Evolutionary conservation across 176 grass and related monocot genomes (phyloP), one percentile per base, ranked within the genome.

Genomic region (Chloris gayana): DNA sequence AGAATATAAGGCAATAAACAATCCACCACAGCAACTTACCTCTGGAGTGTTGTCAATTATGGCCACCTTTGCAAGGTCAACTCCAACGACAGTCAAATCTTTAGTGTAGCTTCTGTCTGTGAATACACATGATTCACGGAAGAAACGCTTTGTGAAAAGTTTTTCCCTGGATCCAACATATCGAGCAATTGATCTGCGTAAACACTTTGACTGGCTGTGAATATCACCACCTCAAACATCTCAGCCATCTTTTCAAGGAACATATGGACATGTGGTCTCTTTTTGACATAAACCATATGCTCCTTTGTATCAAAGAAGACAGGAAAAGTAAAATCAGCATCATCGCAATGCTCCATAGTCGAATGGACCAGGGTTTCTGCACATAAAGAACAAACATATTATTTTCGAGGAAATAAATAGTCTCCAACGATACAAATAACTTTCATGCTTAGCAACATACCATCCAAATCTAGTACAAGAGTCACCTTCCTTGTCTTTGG

Each of bases 311-410:
- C 73, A 86, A 85, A 86, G 67, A 77, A 80, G 33, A 99, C 83
- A 41, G 85, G 72, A 88, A 96, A 96, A 6, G 82, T 82, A 79
- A 99, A 99, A 70, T 99, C 93, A 24, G 87, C 88, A 38, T 93
- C 90, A 82, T 84, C 86, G 47, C 87, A 93, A 35, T 85, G 80
- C 73, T 92, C 85, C 69, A 91, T 37, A 22, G 88, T 93, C 34
- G 97, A 99, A 82, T 99, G 97, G 21, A 99, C 93, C 75, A 99
- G 91, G n/a, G 97, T 99, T 96, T 99, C 97, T 99, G 82, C 93
- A 85, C 26, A 42, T 57, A 45, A 74, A 82, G 21, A 19, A 21
- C 62, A 65, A 38, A 32, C 4, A 50, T 27, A 68, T 86, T 83
- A 89, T 67, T 78, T 21, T 62, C 41, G 34, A 70, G 69, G 14